Conservation (phyloP, 2,329 filamentous ascomycete species). For the Trichophyton verrucosum region DNA sequence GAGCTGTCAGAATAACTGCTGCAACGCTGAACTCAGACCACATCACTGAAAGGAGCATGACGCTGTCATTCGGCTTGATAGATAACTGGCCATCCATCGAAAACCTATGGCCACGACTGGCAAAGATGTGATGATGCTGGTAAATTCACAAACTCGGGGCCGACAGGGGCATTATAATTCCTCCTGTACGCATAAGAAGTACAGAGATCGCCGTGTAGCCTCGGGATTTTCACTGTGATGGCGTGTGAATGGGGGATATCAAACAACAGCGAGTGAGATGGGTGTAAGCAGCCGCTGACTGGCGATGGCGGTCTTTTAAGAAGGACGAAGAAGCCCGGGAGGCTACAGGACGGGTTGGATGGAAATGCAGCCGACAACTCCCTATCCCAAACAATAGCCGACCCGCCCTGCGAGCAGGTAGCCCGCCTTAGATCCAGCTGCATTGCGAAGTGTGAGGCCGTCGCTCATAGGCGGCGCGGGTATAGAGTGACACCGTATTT, state of each 20-base stretch:
- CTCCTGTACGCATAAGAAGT: neutral
- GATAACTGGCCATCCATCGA: neutral
- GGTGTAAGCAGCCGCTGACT: neutral
- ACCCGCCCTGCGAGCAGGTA: neutral
- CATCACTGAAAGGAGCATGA: conserved; percentile 1
- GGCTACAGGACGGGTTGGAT: neutral
- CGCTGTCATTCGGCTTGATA: neutral
- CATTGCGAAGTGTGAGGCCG: neutral
- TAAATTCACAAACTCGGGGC: neutral
- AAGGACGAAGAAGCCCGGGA: neutral
- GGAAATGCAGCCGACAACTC: neutral
- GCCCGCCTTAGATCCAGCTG: neutral
- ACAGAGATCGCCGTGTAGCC: neutral
- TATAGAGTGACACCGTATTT: neutral
- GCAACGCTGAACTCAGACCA: conserved; percentile 11
- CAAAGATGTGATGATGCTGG: neutral
- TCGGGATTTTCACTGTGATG: neutral
- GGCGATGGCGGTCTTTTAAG: neutral
- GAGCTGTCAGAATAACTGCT: conserved; percentile 5
- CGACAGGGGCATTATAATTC: neutral
- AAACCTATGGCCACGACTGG: neutral
- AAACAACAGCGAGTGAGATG: neutral
- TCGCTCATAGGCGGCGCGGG: neutral
- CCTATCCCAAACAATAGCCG: neutral
- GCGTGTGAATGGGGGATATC: neutral